Evolutionary conservation across 345 rosid genomes (phyloP), one percentile per base, ranked within the genome.

Genomic region (Lumnitzera littorea): DNA sequence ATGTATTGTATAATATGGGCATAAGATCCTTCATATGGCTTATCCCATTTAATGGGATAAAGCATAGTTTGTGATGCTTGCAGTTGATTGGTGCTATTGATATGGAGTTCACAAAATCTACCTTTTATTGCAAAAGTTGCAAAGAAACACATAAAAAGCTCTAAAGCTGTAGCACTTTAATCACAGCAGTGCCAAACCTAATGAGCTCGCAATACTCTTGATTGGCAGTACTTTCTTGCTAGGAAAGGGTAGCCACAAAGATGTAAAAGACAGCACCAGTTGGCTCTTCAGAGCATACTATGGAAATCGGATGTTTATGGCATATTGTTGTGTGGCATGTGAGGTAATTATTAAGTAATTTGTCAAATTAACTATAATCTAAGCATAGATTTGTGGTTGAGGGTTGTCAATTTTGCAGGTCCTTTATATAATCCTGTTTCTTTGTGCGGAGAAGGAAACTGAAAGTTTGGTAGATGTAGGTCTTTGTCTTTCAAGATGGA

Each of bases 271-370:
- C 74, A 92, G 97, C 78, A 81, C 84, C 14, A 92, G 67, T 70
- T 89, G 96, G 98, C 90, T 92, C 70, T 89, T 89, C 73, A 89
- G 50, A 75, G 84, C 83, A 51, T 92, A 92, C 83, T 92, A 89
- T 71, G 98, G 98, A 46, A 87, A 89, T 71, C 73, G 98, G 20
- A 78, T 84, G 84, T 90, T 92, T 75, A 89, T 92, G 96, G 86
- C 86, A 63, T 92, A 76, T 71, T 92, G 99, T 64, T 90, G 96
- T 20, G 91, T 75, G 68, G 91, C 97, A 3, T 94, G 97, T 57
- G 97, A 94, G 99, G 98, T 84, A 80, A 71, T 24, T 58, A 25
- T n/a, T 14, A 48, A 16, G 54, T 61, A 29, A 11, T 29, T 11
- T 14, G 11, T 13, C 29, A 2, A 16, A 17, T 16, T 0, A 16